phyloP scores from a whole-genome alignment of 2,329 filamentous ascomycete species.

The Scedosporium minutisporum region DNA sequence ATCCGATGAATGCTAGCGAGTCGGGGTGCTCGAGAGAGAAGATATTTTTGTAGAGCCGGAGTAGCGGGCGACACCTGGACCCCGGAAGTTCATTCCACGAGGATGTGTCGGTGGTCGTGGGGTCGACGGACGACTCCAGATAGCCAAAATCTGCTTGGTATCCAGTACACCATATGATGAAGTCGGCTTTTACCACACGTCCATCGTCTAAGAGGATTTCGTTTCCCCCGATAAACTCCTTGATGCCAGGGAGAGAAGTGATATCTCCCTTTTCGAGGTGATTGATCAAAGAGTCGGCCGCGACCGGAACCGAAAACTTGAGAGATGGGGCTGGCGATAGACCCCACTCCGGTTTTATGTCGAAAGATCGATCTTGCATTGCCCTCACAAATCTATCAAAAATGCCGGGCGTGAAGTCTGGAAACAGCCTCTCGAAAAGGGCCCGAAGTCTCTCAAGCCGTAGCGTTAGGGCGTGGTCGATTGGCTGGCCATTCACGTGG shows the following conservation, averaged over 20 bases:
- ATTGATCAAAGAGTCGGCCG: conserved; percentile 18
- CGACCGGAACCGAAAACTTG: conserved; percentile 15
- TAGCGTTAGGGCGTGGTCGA: conserved; percentile 23
- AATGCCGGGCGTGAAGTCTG: conserved; percentile 11
- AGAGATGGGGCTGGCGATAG: conserved; percentile 16
- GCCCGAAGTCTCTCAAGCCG: conserved; percentile 20
- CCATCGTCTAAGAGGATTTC: conserved; percentile 17
- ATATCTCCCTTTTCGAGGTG: conserved; percentile 27
- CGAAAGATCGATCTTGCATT: conserved; percentile 15
- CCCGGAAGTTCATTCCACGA: not conserved
- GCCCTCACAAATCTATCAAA: conserved; percentile 9
- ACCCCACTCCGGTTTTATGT: conserved; percentile 18
- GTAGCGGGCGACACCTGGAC: conserved; percentile 17
- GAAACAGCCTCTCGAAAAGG: conserved; percentile 17
- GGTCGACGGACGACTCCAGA: conserved; percentile 17
- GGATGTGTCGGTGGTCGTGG: conserved; percentile 9
- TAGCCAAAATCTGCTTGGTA: conserved; percentile 22
- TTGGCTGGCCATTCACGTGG: conserved; percentile 22
- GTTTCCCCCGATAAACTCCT: not conserved
- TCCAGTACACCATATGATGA: conserved; percentile 25
- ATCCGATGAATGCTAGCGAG: conserved; percentile 32
- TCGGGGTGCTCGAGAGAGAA: conserved; percentile 33
- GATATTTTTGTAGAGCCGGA: conserved; percentile 31
- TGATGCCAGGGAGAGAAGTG: conserved; percentile 19
- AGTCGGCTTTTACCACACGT: conserved; percentile 16